Percentiles rank a stretch among this genome's conserved stretches.
Evolutionary conservation across 371 early-diverging fungal species (phyloP).

Genomic region (Mortierella sp.): DNA sequence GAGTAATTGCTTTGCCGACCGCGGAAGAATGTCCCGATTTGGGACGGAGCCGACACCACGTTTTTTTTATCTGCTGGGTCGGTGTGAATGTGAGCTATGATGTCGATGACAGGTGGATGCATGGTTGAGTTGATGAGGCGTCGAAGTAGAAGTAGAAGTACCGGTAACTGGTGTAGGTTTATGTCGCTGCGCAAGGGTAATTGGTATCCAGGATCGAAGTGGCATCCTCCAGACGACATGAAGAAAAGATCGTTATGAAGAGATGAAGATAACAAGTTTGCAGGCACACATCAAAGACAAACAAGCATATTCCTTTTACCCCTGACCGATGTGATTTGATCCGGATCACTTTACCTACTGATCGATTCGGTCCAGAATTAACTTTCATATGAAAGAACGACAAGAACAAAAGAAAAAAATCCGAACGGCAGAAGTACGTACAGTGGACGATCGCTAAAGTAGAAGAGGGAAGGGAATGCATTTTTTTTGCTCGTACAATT

Average conservation of each 20-base stretch:
- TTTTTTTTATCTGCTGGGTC: not conserved
- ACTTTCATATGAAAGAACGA: constrained; percentile 14
- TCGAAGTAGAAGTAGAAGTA: not conserved
- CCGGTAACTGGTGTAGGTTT: not conserved
- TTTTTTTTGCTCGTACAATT: not conserved
- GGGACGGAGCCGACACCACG: constrained; percentile 14
- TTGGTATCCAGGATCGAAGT: no score
- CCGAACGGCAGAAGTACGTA: constrained; percentile 5
- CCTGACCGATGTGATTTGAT: not conserved
- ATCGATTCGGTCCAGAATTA: not conserved
- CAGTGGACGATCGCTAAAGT: not conserved
- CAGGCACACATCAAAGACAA: not conserved
- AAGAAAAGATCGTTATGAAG: not conserved
- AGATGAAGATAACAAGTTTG: not conserved
- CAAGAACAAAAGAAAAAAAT: constrained; percentile 2
- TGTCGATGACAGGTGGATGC: not conserved
- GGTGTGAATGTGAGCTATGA: constrained; percentile 2
- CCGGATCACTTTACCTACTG: not conserved
- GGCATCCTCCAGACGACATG: not conserved
- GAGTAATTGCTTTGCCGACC: constrained; percentile 5
- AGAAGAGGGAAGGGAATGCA: not conserved
- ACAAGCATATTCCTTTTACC: not conserved
- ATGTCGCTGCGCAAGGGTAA: not conserved
- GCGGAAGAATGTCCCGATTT: constrained; percentile 3
- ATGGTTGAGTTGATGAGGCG: not conserved